Conservation (phyloP, 192 early-diverging fungal genomes). For the Borealophlyctis nickersoniae region DNA sequence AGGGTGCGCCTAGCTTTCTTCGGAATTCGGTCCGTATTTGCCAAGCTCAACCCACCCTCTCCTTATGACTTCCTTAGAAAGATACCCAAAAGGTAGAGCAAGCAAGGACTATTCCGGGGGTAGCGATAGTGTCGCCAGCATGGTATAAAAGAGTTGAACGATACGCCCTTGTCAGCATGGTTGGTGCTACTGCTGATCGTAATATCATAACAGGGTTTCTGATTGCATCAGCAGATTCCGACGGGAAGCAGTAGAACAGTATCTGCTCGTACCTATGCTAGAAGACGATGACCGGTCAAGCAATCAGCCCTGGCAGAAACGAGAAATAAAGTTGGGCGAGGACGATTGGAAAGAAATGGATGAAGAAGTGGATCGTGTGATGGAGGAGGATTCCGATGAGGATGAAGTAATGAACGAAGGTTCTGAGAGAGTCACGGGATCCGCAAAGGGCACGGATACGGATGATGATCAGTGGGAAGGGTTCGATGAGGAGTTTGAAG, state of each 20-base stretch:
- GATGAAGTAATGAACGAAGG: conserved; percentile 19
- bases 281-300: background rate
- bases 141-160: no score
- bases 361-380: conserved; percentile 29
- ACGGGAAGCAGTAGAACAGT: conserved; percentile 63
- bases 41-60: background rate
- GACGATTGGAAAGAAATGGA: conserved; percentile 29
- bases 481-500: conserved; percentile 4
- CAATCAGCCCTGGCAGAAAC: background rate
- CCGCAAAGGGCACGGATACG: conserved; percentile 13
- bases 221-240: conserved; percentile 72
- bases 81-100: conserved; percentile 54
- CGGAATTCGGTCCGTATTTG: background rate
- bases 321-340: conserved; percentile 10
- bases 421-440: conserved; percentile 5
- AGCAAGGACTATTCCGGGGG: conserved; percentile 37
- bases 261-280: conserved; percentile 46
- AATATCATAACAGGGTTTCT: conserved; percentile 52
- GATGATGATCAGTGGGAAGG: background rate
- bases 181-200: conserved; percentile 19
- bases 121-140: conserved; percentile 55
- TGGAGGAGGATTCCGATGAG: conserved; percentile 14
- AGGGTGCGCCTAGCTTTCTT: conserved; percentile 47
- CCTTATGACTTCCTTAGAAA: background rate
- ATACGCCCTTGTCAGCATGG: conserved; percentile 35